These are phyloP conservation scores for Lupinus albus DNA, from an alignment of 306 rosid genomes.

Conservation along the genomic window DNA sequence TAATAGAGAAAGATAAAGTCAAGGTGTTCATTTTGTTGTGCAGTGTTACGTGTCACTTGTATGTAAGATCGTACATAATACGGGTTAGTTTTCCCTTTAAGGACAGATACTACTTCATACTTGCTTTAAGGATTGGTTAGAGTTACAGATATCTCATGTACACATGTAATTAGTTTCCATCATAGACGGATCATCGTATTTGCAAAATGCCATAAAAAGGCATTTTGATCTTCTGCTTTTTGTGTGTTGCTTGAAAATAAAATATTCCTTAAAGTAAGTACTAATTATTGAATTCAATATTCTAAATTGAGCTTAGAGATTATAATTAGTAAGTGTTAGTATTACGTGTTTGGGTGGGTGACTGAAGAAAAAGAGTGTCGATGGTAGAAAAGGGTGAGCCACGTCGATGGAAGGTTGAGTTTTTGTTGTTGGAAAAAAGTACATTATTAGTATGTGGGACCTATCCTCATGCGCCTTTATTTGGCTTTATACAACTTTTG, in stretches of 20 bases:
- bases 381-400: conserved; percentile 4
- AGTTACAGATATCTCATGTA: background rate
- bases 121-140: background rate
- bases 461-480: conserved; percentile 8
- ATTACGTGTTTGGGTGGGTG: background rate
- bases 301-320: too few species aligned
- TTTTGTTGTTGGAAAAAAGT: conserved; percentile 7
- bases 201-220: background rate
- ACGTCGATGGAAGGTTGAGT: conserved; percentile 31
- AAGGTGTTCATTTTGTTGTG: conserved; percentile 30
- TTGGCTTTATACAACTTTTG: conserved; percentile 21
- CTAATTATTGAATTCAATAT: too few species aligned
- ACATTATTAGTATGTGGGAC: conserved; percentile 23
- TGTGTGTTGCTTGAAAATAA: too few species aligned
- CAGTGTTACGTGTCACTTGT: conserved; percentile 45
- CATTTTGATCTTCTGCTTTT: background rate
- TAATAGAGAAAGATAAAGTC: conserved; percentile 30
- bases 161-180: background rate
- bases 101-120: conserved; percentile 7
- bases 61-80: conserved; percentile 4
- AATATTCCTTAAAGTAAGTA: too few species aligned
- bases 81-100: background rate
- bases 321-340: too few species aligned
- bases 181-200: conserved; percentile 23
- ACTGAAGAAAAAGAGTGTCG: background rate